These are phyloP conservation scores for Trypanosoma vivax DNA, from an alignment of 208 protist species.

Conservation along the genomic window DNA sequence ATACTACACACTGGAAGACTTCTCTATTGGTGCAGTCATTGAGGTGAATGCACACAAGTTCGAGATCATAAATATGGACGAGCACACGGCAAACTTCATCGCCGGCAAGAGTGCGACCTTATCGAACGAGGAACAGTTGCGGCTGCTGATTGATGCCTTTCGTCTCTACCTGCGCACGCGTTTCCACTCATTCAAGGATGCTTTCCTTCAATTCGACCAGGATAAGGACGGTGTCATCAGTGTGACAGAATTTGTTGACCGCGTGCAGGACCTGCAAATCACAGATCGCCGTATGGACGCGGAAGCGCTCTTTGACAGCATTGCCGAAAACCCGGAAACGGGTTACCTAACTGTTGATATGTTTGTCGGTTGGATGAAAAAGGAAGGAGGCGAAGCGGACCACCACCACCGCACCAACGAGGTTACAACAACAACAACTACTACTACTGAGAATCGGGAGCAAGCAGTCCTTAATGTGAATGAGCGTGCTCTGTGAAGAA, in stretches of 20 bases:
- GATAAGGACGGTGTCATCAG: conserved; percentile 80
- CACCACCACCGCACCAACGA: too few species aligned
- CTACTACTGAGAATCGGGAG: too few species aligned
- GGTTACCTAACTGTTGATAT: conserved; percentile 69
- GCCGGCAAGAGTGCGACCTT: conserved; percentile 15
- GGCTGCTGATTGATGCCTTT: conserved; percentile 51
- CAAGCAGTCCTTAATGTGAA: conserved; percentile 26
- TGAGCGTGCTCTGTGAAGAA: conserved; percentile 31
- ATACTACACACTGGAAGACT: conserved; percentile 59
- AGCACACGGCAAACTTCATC: conserved; percentile 70
- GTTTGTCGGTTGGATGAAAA: conserved; percentile 62
- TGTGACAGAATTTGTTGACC: conserved; percentile 56
- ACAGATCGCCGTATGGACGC: conserved; percentile 52
- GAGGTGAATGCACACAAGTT: conserved; percentile 64
- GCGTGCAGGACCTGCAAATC: conserved; percentile 67
- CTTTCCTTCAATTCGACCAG: conserved; percentile 78
- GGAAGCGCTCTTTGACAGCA: conserved; percentile 49
- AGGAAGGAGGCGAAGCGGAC: background rate
- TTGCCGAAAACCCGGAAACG: conserved; percentile 33
- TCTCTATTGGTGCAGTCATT: conserved; percentile 61
- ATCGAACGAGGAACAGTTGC: conserved; percentile 33
- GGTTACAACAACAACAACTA: too few species aligned
- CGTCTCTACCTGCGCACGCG: conserved; percentile 64
- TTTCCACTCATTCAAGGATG: conserved; percentile 64
- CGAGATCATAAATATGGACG: conserved; percentile 69